These are phyloP conservation scores for Vaccinium myrtillus DNA, from an alignment of 148 eudicot species.

Conservation along the genomic window DNA sequence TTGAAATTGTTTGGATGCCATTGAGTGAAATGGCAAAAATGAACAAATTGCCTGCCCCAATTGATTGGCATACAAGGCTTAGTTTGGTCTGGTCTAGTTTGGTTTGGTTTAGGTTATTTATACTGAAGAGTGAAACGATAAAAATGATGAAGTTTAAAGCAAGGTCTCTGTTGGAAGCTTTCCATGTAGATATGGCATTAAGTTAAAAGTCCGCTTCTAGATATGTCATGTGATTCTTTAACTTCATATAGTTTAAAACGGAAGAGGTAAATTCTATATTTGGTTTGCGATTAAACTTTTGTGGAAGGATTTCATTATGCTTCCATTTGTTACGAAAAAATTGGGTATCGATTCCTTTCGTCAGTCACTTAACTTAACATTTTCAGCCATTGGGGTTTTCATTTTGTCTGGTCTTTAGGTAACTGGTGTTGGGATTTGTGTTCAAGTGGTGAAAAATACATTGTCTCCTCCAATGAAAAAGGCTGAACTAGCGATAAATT, in stretches of 20 bases:
- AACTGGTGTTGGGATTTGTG: conserved; percentile 71
- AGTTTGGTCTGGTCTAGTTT: background rate
- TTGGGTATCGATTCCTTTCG: background rate
- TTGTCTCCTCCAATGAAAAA: conserved; percentile 70
- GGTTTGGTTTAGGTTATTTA: background rate
- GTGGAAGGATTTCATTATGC: background rate
- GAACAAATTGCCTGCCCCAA: background rate
- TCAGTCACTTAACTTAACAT: background rate
- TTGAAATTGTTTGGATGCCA: no score
- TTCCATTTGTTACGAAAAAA: background rate
- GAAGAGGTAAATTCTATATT: background rate
- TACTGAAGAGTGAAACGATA: background rate
- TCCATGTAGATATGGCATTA: background rate
- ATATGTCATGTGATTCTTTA: background rate
- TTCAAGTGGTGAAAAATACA: conserved; percentile 88
- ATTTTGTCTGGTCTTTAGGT: conserved; percentile 34
- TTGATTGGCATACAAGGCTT: background rate
- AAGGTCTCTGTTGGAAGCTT: background rate
- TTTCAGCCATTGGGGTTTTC: background rate
- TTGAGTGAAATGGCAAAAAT: background rate
- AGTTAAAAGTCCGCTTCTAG: no score
- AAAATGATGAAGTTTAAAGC: background rate
- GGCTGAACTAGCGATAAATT: conserved; percentile 63
- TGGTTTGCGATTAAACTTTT: background rate
- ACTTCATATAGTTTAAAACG: background rate